Percentiles rank a stretch among this genome's conserved stretches.
Evolutionary conservation across 225 moss, liverwort and hornwort species (phyloP).

Genomic region (Sphagnum contortum): DNA sequence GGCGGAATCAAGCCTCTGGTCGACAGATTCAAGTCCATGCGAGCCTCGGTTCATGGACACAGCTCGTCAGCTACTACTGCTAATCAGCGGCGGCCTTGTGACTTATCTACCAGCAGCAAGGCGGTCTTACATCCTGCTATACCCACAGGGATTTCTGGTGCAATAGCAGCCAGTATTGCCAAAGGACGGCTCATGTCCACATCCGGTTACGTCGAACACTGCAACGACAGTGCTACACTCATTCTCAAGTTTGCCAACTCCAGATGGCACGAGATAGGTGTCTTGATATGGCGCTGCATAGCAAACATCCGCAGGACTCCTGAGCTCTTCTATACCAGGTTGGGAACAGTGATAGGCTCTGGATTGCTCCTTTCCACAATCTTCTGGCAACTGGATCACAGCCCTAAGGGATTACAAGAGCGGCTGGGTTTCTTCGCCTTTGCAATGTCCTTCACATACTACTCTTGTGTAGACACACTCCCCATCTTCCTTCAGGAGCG

Average conservation of each 20-base stretch:
- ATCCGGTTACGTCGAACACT: slow-evolving; percentile 62
- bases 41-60: neutral
- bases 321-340: slow-evolving; percentile 78
- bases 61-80: neutral
- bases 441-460: slow-evolving; percentile 88
- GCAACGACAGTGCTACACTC: slow-evolving; percentile 45
- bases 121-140: slow-evolving; percentile 30
- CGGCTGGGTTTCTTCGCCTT: slow-evolving; percentile 94
- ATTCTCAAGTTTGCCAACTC: slow-evolving; percentile 78
- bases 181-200: slow-evolving; percentile 77
- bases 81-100: too few relatives aligned
- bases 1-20: slow-evolving; percentile 77
- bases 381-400: slow-evolving; percentile 46
- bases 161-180: slow-evolving; percentile 72
- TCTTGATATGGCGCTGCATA: slow-evolving; percentile 73
- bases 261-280: slow-evolving; percentile 58
- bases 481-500: slow-evolving; percentile 96
- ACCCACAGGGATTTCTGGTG: slow-evolving; percentile 57
- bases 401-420: slow-evolving; percentile 73
- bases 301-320: slow-evolving; percentile 55
- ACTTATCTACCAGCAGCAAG: neutral
- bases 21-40: slow-evolving; percentile 44
- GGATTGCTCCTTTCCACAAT: slow-evolving; percentile 83
- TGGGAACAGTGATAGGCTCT: slow-evolving; percentile 75
- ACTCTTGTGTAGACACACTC: slow-evolving; percentile 82